Percentiles rank a stretch among this genome's conserved stretches.
Evolutionary conservation across 495 filamentous ascomycete species (phyloP).

Genomic region (Astrothelium macrocarpum): DNA sequence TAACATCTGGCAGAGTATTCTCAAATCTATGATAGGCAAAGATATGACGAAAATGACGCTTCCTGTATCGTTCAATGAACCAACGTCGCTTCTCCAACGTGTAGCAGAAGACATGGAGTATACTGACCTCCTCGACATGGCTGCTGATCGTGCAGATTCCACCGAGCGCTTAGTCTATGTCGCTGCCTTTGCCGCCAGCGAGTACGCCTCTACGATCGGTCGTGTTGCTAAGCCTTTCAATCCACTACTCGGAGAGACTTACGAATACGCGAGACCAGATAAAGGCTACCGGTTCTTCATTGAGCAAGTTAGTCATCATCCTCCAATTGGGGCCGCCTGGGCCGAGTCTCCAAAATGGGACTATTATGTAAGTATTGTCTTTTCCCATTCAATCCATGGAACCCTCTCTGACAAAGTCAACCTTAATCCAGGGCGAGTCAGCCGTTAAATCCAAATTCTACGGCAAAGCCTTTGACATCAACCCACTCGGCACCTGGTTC

Average conservation of each 20-base stretch:
- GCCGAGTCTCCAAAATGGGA: slow-evolving; percentile 92
- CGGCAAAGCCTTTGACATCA: slow-evolving; percentile 94
- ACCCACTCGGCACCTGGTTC: slow-evolving; percentile 95
- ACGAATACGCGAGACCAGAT: slow-evolving; percentile 90
- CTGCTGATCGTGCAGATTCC: slow-evolving; percentile 75
- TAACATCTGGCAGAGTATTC: slow-evolving; percentile 59
- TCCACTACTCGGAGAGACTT: slow-evolving; percentile 89
- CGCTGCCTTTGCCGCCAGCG: slow-evolving; percentile 86
- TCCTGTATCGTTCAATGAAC: slow-evolving; percentile 97
- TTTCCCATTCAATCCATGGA: slow-evolving; percentile 2
- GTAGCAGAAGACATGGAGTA: slow-evolving; percentile 98
- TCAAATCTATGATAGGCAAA: slow-evolving; percentile 99
- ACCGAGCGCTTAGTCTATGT: slow-evolving; percentile 94
- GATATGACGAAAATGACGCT: slow-evolving; percentile 99
- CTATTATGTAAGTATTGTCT: slow-evolving; percentile 56
- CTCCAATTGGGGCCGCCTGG: slow-evolving; percentile 87
- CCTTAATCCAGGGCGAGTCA: slow-evolving; percentile 62
- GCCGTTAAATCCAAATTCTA: slow-evolving; percentile 97
- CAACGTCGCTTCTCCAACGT: slow-evolving; percentile 91
- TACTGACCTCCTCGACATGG: slow-evolving; percentile 81
- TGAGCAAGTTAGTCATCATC: slow-evolving; percentile 97
- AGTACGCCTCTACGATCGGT: slow-evolving; percentile 92
- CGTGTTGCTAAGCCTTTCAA: slow-evolving; percentile 98
- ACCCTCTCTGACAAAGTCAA: slow-evolving; percentile 6
- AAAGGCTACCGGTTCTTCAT: slow-evolving; percentile 97